Evolutionary conservation across 2,329 filamentous ascomycete species (phyloP).

Genomic region (Aspergillus carbonarius): DNA sequence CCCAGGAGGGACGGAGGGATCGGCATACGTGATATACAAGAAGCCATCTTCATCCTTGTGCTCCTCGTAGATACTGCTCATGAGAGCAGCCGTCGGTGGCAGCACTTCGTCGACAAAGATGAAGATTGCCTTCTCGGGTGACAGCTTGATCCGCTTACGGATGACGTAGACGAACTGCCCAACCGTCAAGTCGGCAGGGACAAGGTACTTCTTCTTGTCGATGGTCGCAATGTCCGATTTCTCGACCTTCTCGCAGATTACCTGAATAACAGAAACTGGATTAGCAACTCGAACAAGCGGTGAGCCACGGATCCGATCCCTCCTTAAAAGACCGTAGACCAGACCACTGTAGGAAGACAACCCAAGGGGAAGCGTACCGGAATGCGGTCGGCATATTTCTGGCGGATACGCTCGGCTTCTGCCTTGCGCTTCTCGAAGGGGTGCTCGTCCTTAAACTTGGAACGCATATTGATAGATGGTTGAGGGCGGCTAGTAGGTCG

Average conservation of each 20-base stretch:
- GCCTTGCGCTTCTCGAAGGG: conserved; percentile 99
- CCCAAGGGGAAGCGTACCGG: conserved; percentile 64
- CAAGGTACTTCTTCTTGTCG: conserved; percentile 99
- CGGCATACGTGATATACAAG: conserved; percentile 87
- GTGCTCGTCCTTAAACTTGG: conserved; percentile 99
- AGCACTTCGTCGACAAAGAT: conserved; percentile 99
- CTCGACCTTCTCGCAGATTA: conserved; percentile 99
- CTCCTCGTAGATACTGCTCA: conserved; percentile 99
- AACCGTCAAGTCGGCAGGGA: conserved; percentile 94
- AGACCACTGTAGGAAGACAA: neutral
- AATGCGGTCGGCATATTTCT: conserved; percentile 98
- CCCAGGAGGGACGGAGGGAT: neutral
- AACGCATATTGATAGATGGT: conserved; percentile 69
- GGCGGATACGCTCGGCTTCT: conserved; percentile 97
- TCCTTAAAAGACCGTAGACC: neutral
- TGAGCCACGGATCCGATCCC: conserved; percentile 20
- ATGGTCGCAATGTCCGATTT: conserved; percentile 99
- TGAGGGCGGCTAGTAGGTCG: conserved; percentile 1
- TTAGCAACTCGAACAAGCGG: conserved; percentile 34
- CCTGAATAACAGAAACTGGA: conserved; percentile 53
- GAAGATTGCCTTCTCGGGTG: conserved; percentile 99
- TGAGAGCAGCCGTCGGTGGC: conserved; percentile 91
- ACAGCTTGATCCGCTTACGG: conserved; percentile 99
- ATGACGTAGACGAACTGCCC: conserved; percentile 99
- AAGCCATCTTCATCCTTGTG: conserved; percentile 91